Evolutionary conservation across 208 protist genomes (phyloP).

Genomic region (Wallacemonas sp.): DNA sequence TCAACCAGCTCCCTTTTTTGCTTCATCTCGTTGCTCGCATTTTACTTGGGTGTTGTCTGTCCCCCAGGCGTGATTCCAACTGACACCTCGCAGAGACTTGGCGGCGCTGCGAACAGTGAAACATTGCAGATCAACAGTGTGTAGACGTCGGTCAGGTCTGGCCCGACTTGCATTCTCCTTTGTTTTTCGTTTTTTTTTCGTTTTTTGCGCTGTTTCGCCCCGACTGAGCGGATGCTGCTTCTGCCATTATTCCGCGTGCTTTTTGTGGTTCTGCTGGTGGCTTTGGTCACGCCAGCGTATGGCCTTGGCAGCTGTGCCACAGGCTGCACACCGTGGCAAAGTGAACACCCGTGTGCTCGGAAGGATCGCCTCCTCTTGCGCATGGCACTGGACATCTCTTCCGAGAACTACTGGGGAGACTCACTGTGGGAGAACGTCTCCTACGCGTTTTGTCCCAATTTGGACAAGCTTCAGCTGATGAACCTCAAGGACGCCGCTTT

Average conservation of each 20-base stretch:
- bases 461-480: conserved; percentile 70
- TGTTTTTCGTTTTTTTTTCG: conserved; percentile 17
- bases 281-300: not conserved
- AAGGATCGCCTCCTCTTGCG: conserved; percentile 62
- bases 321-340: conserved; percentile 34
- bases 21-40: no score
- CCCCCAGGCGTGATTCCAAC: no score
- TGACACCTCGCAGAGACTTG: no score
- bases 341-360: conserved; percentile 40
- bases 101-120: not conserved
- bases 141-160: not conserved
- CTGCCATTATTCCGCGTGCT: not conserved
- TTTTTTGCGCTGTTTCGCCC: conserved; percentile 8
- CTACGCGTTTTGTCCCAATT: conserved; percentile 75
- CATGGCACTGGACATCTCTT: conserved; percentile 61
- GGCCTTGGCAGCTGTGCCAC: not conserved
- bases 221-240: no score
- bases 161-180: not conserved
- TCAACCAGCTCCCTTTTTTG: no score
- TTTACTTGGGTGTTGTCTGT: no score
- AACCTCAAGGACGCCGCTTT: conserved; percentile 39
- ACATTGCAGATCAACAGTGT: not conserved
- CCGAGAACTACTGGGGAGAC: conserved; percentile 33
- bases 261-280: not conserved
- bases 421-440: conserved; percentile 23